These are phyloP conservation scores for Colletotrichum sublineola DNA, from an alignment of 2,329 filamentous ascomycete species.

Conservation along the genomic window DNA sequence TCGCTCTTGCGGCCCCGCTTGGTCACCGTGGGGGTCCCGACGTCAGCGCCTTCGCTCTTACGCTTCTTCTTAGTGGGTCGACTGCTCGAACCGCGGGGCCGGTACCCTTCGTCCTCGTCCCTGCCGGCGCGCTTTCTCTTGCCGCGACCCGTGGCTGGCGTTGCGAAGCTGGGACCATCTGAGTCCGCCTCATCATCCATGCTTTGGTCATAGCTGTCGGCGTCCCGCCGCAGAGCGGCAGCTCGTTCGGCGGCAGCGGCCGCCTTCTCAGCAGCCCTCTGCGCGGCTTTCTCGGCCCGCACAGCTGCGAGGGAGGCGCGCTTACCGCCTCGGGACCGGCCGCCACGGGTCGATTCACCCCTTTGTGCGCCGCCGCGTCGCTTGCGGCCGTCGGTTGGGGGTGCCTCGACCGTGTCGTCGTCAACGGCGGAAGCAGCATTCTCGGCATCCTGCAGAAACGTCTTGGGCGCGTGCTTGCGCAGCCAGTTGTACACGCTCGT, in stretches of 20 bases:
- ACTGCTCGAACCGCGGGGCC: conserved; percentile 66
- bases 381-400: conserved; percentile 45
- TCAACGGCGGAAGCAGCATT: conserved; percentile 53
- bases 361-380: conserved; percentile 41
- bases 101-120: conserved; percentile 70
- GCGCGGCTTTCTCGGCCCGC: conserved; percentile 51
- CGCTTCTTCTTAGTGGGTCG: conserved; percentile 70
- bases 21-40: conserved; percentile 48
- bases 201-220: conserved; percentile 38
- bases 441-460: conserved; percentile 84
- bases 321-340: conserved; percentile 44
- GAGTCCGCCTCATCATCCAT: conserved; percentile 34
- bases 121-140: conserved; percentile 63
- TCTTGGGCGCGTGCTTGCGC: conserved; percentile 83
- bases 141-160: conserved; percentile 49
- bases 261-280: conserved; percentile 54
- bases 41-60: conserved; percentile 63
- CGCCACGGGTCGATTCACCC: conserved; percentile 37
- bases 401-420: conserved; percentile 53
- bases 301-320: conserved; percentile 52
- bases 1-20: conserved; percentile 53
- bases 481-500: conserved; percentile 98
- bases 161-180: conserved; percentile 46
- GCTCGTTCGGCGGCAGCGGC: conserved; percentile 47
- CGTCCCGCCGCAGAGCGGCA: conserved; percentile 49